phyloP scores from a whole-genome alignment of 441 rosid genomes.

The Corymbia calophylla region DNA sequence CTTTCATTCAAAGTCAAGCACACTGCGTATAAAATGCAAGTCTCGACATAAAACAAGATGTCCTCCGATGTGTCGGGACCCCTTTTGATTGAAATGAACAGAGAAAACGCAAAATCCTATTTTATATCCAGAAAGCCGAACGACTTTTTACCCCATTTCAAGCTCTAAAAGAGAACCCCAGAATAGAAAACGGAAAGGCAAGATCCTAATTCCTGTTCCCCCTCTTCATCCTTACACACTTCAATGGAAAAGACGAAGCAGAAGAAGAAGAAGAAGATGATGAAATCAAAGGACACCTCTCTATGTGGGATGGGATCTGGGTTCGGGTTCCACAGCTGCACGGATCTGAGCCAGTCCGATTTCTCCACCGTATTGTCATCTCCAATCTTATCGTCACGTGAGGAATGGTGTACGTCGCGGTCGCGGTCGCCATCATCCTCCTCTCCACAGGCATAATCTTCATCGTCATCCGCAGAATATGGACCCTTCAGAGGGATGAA shows the following conservation, averaged over 20 bases:
- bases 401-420: background rate
- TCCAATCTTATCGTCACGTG: background rate
- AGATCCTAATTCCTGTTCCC: background rate
- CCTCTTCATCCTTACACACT: background rate
- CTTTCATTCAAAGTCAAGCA: background rate
- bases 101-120: background rate
- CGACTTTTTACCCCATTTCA: background rate
- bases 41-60: background rate
- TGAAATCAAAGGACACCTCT: background rate
- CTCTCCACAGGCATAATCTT: background rate
- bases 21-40: background rate
- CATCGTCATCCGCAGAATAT: background rate
- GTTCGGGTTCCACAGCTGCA: conserved; percentile 10
- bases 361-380: background rate
- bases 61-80: background rate
- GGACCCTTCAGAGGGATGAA: conserved; percentile 2
- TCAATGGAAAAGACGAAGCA: background rate
- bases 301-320: background rate
- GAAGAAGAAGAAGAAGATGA: background rate
- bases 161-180: background rate
- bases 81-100: background rate
- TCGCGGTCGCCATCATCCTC: background rate
- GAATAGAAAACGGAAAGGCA: background rate
- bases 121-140: background rate
- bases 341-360: conserved; percentile 11